Conservation (phyloP, 2,329 filamentous ascomycete genomes). For the Fusarium agapanthi region DNA sequence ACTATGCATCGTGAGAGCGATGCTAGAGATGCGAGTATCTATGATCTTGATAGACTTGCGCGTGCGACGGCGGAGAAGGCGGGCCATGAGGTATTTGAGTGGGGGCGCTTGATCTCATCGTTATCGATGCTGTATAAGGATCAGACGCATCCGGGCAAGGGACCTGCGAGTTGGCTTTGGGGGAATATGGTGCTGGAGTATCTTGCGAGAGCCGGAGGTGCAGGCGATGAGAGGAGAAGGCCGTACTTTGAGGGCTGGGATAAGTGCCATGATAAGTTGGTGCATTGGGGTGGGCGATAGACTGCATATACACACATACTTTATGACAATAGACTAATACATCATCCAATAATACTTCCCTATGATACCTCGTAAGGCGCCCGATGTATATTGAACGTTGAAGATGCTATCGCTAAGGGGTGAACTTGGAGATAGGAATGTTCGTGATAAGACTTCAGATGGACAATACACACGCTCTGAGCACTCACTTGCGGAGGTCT, state of each 20-base stretch:
- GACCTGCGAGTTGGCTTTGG: conserved; percentile 36
- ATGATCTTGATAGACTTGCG: conserved; percentile 27
- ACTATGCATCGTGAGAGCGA: conserved; percentile 30
- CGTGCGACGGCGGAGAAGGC: conserved; percentile 30
- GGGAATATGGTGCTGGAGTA: conserved; percentile 35
- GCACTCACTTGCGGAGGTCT: not conserved
- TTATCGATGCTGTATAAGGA: conserved; percentile 36
- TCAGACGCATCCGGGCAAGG: conserved; percentile 30
- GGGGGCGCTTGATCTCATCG: conserved; percentile 26
- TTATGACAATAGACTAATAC: conserved; percentile 14
- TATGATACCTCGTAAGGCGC: too few species aligned
- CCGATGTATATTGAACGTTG: rapidly evolving
- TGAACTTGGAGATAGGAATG: rapidly evolving
- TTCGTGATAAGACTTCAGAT: not conserved
- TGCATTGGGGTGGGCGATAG: conserved; percentile 29
- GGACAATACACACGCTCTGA: not conserved
- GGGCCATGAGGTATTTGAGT: conserved; percentile 31
- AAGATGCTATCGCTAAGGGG: not conserved
- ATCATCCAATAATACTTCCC: not conserved
- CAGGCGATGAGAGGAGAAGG: conserved; percentile 14
- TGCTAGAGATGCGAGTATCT: conserved; percentile 20
- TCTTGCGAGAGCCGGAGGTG: conserved; percentile 18
- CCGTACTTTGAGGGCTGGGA: conserved; percentile 34
- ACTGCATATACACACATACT: not conserved
- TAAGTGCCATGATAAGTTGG: conserved; percentile 22